phyloP scores from a whole-genome alignment of 2,329 filamentous ascomycete genomes.

The Neoarthrinium moseri region DNA sequence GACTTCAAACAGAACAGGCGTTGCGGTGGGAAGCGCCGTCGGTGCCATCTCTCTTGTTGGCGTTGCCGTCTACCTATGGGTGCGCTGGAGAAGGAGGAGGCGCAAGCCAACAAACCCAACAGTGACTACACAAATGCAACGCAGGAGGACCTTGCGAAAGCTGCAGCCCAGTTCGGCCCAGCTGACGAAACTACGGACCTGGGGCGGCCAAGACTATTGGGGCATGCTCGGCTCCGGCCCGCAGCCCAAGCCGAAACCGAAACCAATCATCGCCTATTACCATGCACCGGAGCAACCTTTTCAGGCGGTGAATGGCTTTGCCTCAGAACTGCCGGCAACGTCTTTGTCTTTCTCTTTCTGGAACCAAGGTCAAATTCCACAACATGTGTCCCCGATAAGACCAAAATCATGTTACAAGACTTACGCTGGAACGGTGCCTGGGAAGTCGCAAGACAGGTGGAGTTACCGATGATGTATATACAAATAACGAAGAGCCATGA shows the following conservation, averaged over 20 bases:
- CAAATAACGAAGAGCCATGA: too few species aligned
- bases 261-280: too few species aligned
- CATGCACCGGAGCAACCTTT: too few species aligned
- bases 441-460: conserved; percentile 1
- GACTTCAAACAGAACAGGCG: not conserved
- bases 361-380: not conserved
- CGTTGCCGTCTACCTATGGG: not conserved
- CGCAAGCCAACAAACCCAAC: not conserved
- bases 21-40: not conserved
- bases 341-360: conserved; percentile 9
- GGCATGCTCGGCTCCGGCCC: not conserved
- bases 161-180: not conserved
- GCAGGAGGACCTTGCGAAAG: not conserved
- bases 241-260: not conserved
- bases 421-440: not conserved
- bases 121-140: not conserved
- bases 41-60: conserved; percentile 1
- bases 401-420: not conserved
- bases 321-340: conserved; percentile 13
- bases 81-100: not conserved
- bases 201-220: conserved; percentile 1
- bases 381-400: not conserved
- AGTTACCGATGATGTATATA: not conserved
- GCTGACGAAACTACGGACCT: conserved; percentile 3
- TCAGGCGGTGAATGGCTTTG: not conserved